Conservation (phyloP, 2,329 filamentous ascomycete genomes). For the Coleophoma eucalyptorum region DNA sequence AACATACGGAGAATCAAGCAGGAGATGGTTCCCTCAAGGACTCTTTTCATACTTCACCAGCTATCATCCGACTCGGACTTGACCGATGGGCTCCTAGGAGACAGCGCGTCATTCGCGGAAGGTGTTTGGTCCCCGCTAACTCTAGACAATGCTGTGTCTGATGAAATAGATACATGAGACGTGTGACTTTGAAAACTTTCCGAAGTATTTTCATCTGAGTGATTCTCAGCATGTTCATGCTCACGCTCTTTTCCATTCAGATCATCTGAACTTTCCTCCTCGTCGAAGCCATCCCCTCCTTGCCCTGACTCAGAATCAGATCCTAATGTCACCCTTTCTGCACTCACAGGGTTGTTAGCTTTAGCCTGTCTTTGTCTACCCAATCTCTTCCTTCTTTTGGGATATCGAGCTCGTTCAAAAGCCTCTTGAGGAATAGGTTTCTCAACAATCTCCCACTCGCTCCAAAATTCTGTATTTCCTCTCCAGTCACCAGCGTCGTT, state of each 20-base stretch:
- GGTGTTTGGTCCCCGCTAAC: too few species aligned
- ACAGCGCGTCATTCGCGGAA: too few species aligned
- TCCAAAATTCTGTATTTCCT: conserved; percentile 19
- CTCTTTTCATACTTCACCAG: too few species aligned
- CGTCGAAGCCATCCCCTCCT: neutral
- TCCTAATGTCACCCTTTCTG: too few species aligned
- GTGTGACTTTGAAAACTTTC: neutral
- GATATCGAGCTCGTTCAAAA: conserved; percentile 5
- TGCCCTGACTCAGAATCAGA: neutral
- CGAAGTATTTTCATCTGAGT: neutral
- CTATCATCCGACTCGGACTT: too few species aligned
- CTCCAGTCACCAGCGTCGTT: conserved; percentile 20
- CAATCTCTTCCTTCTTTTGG: neutral
- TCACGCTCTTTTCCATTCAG: neutral
- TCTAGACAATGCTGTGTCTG: neutral
- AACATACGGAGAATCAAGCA: too few species aligned
- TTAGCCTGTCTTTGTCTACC: neutral
- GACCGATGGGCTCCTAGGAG: too few species aligned
- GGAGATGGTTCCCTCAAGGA: too few species aligned
- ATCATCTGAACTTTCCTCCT: neutral
- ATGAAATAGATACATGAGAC: neutral
- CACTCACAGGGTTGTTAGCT: too few species aligned
- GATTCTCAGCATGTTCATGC: neutral
- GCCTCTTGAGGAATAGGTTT: conserved; percentile 14
- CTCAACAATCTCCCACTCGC: conserved; percentile 24